Conservation (phyloP, 768 basidiomycete species). For the Pulveroboletus sp. region DNA sequence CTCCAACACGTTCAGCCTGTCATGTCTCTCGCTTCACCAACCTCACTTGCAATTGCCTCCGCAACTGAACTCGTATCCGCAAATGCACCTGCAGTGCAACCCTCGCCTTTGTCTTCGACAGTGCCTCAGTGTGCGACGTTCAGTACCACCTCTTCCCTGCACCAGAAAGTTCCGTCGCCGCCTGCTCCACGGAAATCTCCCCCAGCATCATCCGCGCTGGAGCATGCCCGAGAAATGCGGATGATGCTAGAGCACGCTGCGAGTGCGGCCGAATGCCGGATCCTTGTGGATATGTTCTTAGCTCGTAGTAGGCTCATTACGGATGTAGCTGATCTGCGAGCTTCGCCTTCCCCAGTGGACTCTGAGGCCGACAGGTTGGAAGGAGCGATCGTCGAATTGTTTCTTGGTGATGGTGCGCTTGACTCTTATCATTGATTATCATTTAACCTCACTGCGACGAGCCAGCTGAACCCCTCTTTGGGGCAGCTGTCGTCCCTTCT, state of each 20-base stretch:
- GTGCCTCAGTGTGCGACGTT: conserved; percentile 14
- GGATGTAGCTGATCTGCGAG: conserved; percentile 29
- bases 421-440: background rate
- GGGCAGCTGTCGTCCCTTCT: background rate
- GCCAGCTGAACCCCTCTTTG: background rate
- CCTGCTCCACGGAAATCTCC: conserved; percentile 17
- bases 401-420: conserved; percentile 28
- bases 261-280: conserved; percentile 77
- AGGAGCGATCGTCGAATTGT: conserved; percentile 48
- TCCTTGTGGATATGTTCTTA: conserved; percentile 82
- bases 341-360: conserved; percentile 37
- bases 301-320: conserved; percentile 50
- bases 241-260: conserved; percentile 65
- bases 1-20: conserved; percentile 3
- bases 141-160: conserved; percentile 7
- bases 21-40: conserved; percentile 3
- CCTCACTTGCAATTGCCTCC: conserved; percentile 5
- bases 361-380: conserved; percentile 35
- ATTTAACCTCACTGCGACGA: background rate
- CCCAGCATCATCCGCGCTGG: conserved; percentile 32
- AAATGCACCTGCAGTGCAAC: background rate
- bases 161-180: conserved; percentile 7
- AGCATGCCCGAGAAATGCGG: conserved; percentile 64
- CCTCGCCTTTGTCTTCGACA: conserved; percentile 1
- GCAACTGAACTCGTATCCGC: conserved; percentile 2